phyloP scores from a whole-genome alignment of 164 flowering plant species.

The Nelumbo lutea region DNA sequence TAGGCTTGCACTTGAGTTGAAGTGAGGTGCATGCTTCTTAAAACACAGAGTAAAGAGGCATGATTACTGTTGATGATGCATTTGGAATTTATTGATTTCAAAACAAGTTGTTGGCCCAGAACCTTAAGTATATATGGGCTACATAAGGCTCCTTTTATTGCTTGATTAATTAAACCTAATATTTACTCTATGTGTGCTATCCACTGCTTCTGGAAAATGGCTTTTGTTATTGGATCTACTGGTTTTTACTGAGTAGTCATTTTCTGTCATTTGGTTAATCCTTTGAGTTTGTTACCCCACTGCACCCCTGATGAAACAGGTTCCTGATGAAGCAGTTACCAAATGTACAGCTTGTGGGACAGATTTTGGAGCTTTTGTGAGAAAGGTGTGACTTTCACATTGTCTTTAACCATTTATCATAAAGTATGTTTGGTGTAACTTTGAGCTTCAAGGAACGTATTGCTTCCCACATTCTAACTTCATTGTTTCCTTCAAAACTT shows the following conservation, averaged over 20 bases:
- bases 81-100: too few relatives aligned
- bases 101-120: too few relatives aligned
- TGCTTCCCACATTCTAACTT: slow-evolving; percentile 1
- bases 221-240: not conserved
- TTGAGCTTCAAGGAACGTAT: not conserved
- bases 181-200: too few relatives aligned
- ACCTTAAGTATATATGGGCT: too few relatives aligned
- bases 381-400: slow-evolving; percentile 41
- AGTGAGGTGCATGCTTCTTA: too few relatives aligned
- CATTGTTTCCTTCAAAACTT: slow-evolving; percentile 2
- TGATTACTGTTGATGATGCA: too few relatives aligned
- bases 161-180: not conserved
- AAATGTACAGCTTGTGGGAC: slow-evolving; percentile 82
- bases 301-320: slow-evolving; percentile 30
- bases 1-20: too few relatives aligned
- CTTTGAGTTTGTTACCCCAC: not conserved
- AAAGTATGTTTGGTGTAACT: not conserved
- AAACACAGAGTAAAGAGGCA: too few relatives aligned
- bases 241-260: not conserved
- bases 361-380: slow-evolving; percentile 81
- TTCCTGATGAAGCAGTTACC: slow-evolving; percentile 91
- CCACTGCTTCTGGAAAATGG: not conserved
- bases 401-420: not conserved
- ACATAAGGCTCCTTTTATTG: not conserved
- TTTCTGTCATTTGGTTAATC: not conserved